Percentiles rank a stretch among this genome's conserved stretches.
Conservation (phyloP, 768 basidiomycete species). For the Pulveroboletus sp. region DNA sequence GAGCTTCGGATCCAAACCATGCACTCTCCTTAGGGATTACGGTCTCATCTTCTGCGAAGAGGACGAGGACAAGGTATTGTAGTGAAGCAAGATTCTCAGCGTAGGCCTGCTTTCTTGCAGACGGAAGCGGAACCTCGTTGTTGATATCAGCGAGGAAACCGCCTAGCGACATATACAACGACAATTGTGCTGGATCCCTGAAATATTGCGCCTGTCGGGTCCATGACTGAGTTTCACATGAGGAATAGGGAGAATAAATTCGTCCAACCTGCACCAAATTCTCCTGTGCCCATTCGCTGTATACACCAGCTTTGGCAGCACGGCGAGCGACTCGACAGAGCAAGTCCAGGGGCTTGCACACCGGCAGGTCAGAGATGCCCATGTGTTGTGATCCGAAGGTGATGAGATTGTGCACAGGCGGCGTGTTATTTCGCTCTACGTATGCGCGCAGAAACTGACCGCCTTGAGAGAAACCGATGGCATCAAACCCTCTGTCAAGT, state of each 20-base stretch:
- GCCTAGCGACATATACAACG: slow-evolving; percentile 53
- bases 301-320: slow-evolving; percentile 59
- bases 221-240: neutral
- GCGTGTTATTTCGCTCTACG: slow-evolving; percentile 68
- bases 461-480: slow-evolving; percentile 85
- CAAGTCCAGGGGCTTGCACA: slow-evolving; percentile 60
- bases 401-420: slow-evolving; percentile 73
- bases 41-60: slow-evolving; percentile 70
- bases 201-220: slow-evolving; percentile 73
- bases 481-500: slow-evolving; percentile 70
- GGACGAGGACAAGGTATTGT: slow-evolving; percentile 63
- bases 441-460: slow-evolving; percentile 89
- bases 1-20: slow-evolving; percentile 77
- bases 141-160: slow-evolving; percentile 73
- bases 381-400: slow-evolving; percentile 88
- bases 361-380: slow-evolving; percentile 74
- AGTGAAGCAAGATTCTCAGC: slow-evolving; percentile 55
- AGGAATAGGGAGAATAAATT: neutral
- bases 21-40: slow-evolving; percentile 80
- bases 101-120: slow-evolving; percentile 54
- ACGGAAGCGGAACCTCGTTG: slow-evolving; percentile 56
- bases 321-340: slow-evolving; percentile 65
- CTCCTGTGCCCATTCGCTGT: slow-evolving; percentile 69
- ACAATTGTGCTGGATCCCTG: slow-evolving; percentile 63
- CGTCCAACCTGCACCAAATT: slow-evolving; percentile 63